A percentile compares a stretch with the other conserved stretches of the same genome.
These are phyloP conservation scores for Atkinsonella texensis DNA, from an alignment of 2,329 filamentous ascomycete species.

Conservation along the genomic window DNA sequence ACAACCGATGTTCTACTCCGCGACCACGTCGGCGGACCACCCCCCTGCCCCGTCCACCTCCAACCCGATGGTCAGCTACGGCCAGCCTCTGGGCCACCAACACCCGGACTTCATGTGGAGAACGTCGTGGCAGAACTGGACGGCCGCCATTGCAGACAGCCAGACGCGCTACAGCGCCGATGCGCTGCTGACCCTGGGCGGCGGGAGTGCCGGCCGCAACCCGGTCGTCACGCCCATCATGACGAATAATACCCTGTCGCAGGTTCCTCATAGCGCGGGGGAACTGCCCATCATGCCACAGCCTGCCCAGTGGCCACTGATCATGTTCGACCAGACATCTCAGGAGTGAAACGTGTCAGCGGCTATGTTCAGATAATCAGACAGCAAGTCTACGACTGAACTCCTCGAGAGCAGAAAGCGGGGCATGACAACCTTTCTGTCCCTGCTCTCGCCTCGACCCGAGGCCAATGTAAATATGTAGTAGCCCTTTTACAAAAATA, in stretches of 20 bases:
- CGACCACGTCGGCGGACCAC: constrained; percentile 11
- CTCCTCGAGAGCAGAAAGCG: too few relatives aligned
- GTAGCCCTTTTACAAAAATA: not conserved
- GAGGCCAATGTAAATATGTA: not conserved
- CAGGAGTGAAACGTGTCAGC: too few relatives aligned
- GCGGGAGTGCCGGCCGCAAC: constrained; percentile 7
- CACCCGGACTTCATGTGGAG: constrained; percentile 23
- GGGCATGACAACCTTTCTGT: too few relatives aligned
- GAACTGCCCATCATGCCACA: constrained; percentile 18
- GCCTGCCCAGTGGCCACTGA: constrained; percentile 19
- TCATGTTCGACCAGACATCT: constrained; percentile 18
- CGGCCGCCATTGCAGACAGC: constrained; percentile 35
- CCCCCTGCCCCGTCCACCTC: constrained; percentile 14
- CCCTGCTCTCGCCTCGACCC: not conserved
- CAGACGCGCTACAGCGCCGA: constrained; percentile 38
- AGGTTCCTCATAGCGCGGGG: not conserved
- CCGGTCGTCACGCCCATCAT: constrained; percentile 3
- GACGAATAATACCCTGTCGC: constrained; percentile 1
- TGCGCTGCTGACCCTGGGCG: constrained; percentile 34
- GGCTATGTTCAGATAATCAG: too few relatives aligned
- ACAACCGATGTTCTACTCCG: constrained; percentile 18
- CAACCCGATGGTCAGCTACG: constrained; percentile 29
- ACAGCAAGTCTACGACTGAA: too few relatives aligned
- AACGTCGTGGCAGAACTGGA: constrained; percentile 44
- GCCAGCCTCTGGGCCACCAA: constrained; percentile 22